phyloP scores from a whole-genome alignment of 805 yeast species.

The Millerozyma miso region DNA sequence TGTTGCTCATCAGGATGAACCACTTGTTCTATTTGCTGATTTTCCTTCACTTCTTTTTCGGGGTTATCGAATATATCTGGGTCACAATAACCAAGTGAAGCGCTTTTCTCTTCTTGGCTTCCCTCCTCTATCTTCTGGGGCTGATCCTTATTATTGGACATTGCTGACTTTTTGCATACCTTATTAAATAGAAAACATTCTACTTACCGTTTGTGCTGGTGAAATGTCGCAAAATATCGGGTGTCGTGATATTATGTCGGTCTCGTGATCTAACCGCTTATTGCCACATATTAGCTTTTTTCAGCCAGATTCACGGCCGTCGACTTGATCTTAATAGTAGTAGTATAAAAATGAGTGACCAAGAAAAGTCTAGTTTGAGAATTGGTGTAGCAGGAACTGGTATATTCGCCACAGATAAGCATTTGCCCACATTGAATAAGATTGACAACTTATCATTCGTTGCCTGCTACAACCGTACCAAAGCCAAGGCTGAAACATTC shows the following conservation, averaged over 20 bases:
- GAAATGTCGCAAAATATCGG: neutral
- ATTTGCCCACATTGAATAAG: slow-evolving; percentile 66
- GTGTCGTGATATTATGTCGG: neutral
- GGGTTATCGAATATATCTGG: neutral
- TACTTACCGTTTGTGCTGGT: neutral
- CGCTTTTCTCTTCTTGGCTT: neutral
- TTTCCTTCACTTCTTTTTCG: neutral
- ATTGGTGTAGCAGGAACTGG: slow-evolving; percentile 78
- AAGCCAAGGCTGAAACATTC: slow-evolving; percentile 74
- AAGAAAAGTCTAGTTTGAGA: slow-evolving; percentile 27
- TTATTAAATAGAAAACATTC: neutral
- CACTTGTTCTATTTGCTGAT: neutral
- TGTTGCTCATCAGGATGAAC: neutral
- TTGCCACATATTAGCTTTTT: too few species aligned
- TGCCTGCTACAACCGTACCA: slow-evolving; percentile 82
- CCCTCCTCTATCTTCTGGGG: neutral
- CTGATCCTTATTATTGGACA: neutral
- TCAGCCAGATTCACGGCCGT: too few species aligned
- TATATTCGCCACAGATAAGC: slow-evolving; percentile 81
- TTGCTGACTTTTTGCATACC: neutral
- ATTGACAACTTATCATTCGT: slow-evolving; percentile 50
- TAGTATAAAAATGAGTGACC: neutral
- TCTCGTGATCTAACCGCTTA: too few species aligned
- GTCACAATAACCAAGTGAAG: too few species aligned
- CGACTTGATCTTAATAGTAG: too few species aligned